Base-by-base conservation (phyloP, 768 basidiomycete genomes). In the Astraeus odoratus region DNA sequence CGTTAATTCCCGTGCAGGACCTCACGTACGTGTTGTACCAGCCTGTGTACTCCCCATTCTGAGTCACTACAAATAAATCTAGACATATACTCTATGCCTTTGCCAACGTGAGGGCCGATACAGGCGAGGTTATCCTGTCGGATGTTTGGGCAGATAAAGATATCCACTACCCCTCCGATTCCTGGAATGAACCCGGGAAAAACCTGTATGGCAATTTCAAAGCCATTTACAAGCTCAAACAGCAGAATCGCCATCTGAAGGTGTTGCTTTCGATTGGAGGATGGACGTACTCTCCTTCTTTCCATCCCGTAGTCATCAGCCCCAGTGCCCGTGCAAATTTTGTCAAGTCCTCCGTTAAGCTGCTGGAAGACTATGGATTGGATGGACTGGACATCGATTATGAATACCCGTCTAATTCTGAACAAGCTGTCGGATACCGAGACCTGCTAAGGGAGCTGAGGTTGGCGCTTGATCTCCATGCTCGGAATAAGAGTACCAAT, bases 161-260 rank as follows among this genome's bases (percentile, higher is more conserved):
- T 60, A 98, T 98, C 37, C 96, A 98, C 61, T 94, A 95, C 61
- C 82, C 86, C 0, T 88, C 85, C 7, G 96, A 99, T 65, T 86
- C 84, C 4, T 99, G 96, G 96, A 86, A 93, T 53, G 95, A 98
- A 43, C 61, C 60, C 22, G 93, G 92, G 35, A 83, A 74, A 51
- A 96, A 98, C 64, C 77, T 98, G 15, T 98, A 95, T 56, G 94
- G 94, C 43, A 95, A 95, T 65, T 79, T 98, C 68, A 96, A 95
- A 60, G 88, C 87, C 40, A 77, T 98, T 47, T 94, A 93, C 64
- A 76, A 86, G 25, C 73, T 97, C 53, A 98, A 98, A 74, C 85
- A 94, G 60, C 64, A 76, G 51, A 72, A 96, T 49, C 77, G 92
- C 42, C 84, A 84, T 50, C 73, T 92, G 59, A 88, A 86, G 52